Evolutionary conservation across 106 monocot genomes (phyloP).

Genomic region (Platanthera zijinensis): DNA sequence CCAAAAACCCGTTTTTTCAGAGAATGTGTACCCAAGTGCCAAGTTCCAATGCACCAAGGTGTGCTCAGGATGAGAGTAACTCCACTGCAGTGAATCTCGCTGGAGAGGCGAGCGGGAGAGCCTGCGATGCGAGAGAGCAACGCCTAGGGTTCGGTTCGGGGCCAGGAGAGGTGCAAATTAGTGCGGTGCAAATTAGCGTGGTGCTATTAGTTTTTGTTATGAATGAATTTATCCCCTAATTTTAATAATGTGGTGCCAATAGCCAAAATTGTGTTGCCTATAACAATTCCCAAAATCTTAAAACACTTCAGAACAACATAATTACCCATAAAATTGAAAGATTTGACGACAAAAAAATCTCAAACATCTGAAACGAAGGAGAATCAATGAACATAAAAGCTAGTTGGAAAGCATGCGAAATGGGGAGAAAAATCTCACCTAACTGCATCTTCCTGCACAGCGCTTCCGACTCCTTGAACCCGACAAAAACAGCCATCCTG

Average conservation of each 20-base stretch:
- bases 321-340: neutral
- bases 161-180: no score
- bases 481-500: conserved; percentile 29
- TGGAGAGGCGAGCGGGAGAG: no score
- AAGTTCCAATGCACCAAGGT: conserved; percentile 21
- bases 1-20: conserved; percentile 14
- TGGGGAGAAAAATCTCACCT: conserved; percentile 27
- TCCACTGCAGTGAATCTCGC: conserved; percentile 17
- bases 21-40: conserved; percentile 22
- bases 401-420: neutral
- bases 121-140: no score
- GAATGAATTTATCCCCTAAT: no score
- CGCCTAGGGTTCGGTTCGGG: no score
- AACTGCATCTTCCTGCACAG: conserved; percentile 37
- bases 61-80: conserved; percentile 29
- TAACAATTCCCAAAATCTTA: no score
- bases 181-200: no score
- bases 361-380: neutral
- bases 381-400: neutral
- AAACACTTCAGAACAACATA: neutral
- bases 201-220: no score
- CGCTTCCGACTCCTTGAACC: conserved; percentile 31
- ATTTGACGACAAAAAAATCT: neutral
- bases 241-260: no score
- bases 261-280: no score